phyloP scores from a whole-genome alignment of 2,329 filamentous ascomycete species.

The Dissoconium aciculare region DNA sequence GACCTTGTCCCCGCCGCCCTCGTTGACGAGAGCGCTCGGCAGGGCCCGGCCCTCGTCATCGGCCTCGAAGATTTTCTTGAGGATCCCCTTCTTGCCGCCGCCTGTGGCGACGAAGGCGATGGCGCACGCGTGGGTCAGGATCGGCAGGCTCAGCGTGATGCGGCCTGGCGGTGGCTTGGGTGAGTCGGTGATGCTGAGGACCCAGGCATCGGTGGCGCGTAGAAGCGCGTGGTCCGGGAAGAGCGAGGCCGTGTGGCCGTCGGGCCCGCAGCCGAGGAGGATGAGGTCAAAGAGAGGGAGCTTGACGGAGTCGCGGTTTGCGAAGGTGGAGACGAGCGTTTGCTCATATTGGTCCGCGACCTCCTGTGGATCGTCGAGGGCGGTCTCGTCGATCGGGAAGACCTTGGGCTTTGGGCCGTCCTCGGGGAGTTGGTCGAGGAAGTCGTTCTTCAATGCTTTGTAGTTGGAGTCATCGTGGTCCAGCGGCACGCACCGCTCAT shows the following conservation, averaged over 20 bases:
- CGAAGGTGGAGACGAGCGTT: slow-evolving; percentile 69
- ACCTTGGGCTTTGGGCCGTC: slow-evolving; percentile 49
- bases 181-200: slow-evolving; percentile 78
- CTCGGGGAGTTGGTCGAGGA: slow-evolving; percentile 73
- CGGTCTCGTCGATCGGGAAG: slow-evolving; percentile 58
- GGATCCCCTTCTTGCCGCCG: slow-evolving; percentile 71
- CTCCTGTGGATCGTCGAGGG: slow-evolving; percentile 69
- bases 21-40: slow-evolving; percentile 79
- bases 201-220: slow-evolving; percentile 79
- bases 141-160: slow-evolving; percentile 84
- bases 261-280: slow-evolving; percentile 82
- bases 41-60: slow-evolving; percentile 52
- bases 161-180: slow-evolving; percentile 85
- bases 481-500: slow-evolving; percentile 87
- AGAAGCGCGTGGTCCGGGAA: slow-evolving; percentile 84
- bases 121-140: slow-evolving; percentile 71
- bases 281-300: slow-evolving; percentile 90
- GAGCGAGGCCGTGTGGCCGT: slow-evolving; percentile 92
- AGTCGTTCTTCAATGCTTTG: slow-evolving; percentile 67
- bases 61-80: slow-evolving; percentile 80
- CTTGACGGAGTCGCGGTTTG: slow-evolving; percentile 82
- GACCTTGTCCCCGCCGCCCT: slow-evolving; percentile 66
- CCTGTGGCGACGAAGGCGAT: slow-evolving; percentile 89
- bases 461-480: slow-evolving; percentile 93
- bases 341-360: slow-evolving; percentile 90